Evolutionary conservation across 805 yeast species (phyloP), one percentile per base, ranked within the genome.

Genomic region (Nakazawaea peltata): DNA sequence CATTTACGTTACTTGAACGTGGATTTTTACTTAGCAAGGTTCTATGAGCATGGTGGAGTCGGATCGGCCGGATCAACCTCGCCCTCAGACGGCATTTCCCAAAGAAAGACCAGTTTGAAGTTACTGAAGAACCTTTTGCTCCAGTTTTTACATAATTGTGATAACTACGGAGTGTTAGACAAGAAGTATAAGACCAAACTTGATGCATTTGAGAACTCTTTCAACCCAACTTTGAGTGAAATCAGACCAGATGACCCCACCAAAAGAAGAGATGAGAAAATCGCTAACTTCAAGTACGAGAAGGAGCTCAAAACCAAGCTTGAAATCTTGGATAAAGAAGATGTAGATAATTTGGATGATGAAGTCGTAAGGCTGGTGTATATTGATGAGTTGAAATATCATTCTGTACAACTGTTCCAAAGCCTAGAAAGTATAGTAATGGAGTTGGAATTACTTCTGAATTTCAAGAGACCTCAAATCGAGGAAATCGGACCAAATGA

Each of bases 391-490:
- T 49, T 84, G 21, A 63, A 61, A 30, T 58, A 76, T 1, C 65
- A 65, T 37, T 62, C 77, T 1, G 49, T 81, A 17, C 65, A 69
- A 28, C 47, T 85, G 1, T 71, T 84, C 43, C 63, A 63, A 18
- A 58, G 65, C 14, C 54, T 85, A 14, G 87, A 81, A 43, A 63
- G 71, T 19, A 51, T 74, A 8, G 56, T 71, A 3, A 73, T 78
- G 72, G 97, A 87, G 49, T 39, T 73, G 4, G 77, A 77, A 45
- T 67, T 88, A 24, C 53, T 87, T n/a, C 44, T 51, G 13, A 67
- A 64, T 29, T 61, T 71, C 44, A 49, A 50, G 25, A 19, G 22
- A 4, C 21, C 21, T 12, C 21, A n/a, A 19, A 33, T 36, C 28
- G 44, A 44, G 15, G 43, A 40, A 30, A 45, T 40, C 34, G 41